Percentiles rank a stretch among this genome's conserved stretches.
phyloP scores from a whole-genome alignment of 1,284 basidiomycete species.

The Rhodotorula sp. region DNA sequence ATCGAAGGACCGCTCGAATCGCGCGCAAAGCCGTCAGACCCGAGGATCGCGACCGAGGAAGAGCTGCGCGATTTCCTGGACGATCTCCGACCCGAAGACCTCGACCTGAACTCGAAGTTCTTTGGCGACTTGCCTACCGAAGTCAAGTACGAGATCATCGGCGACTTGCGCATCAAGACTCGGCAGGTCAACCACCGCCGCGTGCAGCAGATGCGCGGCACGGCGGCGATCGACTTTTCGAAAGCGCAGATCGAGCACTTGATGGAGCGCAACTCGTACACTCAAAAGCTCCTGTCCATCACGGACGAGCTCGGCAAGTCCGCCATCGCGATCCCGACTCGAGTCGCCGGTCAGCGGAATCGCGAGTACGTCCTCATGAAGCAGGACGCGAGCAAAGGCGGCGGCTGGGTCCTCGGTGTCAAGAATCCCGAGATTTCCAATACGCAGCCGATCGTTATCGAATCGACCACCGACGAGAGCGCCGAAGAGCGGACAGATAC shows the following conservation, averaged over 20 bases:
- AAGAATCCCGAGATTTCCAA: conserved; percentile 54
- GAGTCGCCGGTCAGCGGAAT: conserved; percentile 92
- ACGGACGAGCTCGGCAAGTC: conserved; percentile 90
- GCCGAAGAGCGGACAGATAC: conserved; percentile 36
- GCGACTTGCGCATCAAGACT: conserved; percentile 84
- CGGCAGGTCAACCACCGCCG: conserved; percentile 90
- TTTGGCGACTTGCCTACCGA: conserved; percentile 92
- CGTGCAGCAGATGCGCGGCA: conserved; percentile 83
- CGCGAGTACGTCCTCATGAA: conserved; percentile 90
- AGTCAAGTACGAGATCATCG: conserved; percentile 97
- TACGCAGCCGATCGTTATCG: conserved; percentile 31
- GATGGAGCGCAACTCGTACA: conserved; percentile 83
- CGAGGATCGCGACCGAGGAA: conserved; percentile 88
- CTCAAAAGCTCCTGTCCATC: conserved; percentile 90
- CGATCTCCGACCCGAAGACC: conserved; percentile 86
- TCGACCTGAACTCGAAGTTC: conserved; percentile 74
- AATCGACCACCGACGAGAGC: conserved; percentile 43
- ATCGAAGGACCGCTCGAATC: conserved; percentile 43
- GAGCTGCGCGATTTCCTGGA: conserved; percentile 87
- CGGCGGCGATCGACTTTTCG: conserved; percentile 85
- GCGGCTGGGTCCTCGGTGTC: conserved; percentile 92
- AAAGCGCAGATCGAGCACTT: conserved; percentile 90
- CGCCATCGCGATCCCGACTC: conserved; percentile 79
- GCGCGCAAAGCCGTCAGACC: conserved; percentile 63
- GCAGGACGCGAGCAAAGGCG: conserved; percentile 71